Evolutionary conservation across 495 filamentous ascomycete genomes (phyloP).

Genomic region (Xanthoparmelia taractica): DNA sequence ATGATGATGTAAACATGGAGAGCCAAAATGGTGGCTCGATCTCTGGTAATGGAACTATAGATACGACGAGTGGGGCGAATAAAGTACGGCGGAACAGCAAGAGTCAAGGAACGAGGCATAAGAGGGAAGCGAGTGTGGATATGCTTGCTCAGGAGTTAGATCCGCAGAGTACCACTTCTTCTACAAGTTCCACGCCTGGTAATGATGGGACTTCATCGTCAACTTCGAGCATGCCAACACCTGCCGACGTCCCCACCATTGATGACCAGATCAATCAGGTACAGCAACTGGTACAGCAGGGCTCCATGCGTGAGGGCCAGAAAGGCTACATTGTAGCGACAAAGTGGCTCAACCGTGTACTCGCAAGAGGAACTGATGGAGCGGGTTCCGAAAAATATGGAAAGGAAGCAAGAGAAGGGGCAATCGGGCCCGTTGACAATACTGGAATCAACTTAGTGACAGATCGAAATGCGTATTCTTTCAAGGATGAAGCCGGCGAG

Average conservation of each 20-base stretch:
- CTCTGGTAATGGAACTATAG: constrained; percentile 6
- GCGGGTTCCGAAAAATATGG: constrained; percentile 42
- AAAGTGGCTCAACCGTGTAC: constrained; percentile 68
- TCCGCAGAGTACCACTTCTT: constrained; percentile 17
- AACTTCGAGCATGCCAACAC: constrained; percentile 17
- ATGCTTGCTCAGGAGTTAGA: constrained; percentile 24
- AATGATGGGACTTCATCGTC: constrained; percentile 17
- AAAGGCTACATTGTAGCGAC: constrained; percentile 71
- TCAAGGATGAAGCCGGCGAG: constrained; percentile 48
- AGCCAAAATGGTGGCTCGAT: constrained; percentile 8
- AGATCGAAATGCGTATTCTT: constrained; percentile 32
- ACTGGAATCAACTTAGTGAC: constrained; percentile 51
- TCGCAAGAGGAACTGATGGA: constrained; percentile 54
- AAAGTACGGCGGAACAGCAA: constrained; percentile 11
- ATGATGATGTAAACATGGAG: constrained; percentile 24
- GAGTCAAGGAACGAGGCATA: constrained; percentile 20
- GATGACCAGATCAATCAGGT: constrained; percentile 75
- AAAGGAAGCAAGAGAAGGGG: constrained; percentile 54
- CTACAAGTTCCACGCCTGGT: constrained; percentile 19
- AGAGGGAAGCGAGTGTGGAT: constrained; percentile 30
- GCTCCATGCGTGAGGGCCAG: constrained; percentile 55
- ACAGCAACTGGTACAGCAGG: constrained; percentile 40
- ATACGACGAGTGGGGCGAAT: background rate
- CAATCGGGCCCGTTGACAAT: constrained; percentile 82
- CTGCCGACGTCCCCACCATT: constrained; percentile 44